These are phyloP conservation scores for Globisporangium iwayamae DNA, from an alignment of 352 stramenopile genomes.

Conservation along the genomic window DNA sequence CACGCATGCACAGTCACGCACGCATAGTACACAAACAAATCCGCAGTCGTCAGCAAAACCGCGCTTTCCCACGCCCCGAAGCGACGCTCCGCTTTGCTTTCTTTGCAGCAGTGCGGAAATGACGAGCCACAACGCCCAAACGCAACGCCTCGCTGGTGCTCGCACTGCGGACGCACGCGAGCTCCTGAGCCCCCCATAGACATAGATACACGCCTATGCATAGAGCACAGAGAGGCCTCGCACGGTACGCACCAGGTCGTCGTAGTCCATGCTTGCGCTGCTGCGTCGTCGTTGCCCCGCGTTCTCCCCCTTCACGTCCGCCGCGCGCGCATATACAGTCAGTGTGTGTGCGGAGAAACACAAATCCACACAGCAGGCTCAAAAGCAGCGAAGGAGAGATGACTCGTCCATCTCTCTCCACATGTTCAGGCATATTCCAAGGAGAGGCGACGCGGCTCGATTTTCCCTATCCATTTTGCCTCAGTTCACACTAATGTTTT, in stretches of 20 bases:
- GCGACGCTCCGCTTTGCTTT: background rate
- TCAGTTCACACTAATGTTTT: no score
- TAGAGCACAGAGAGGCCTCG: no score
- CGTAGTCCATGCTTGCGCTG: slow-evolving; percentile 15
- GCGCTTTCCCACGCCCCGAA: background rate
- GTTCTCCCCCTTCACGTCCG: slow-evolving; percentile 8
- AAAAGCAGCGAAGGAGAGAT: background rate
- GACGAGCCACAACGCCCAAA: background rate
- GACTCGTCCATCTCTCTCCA: no score
- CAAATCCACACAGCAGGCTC: background rate
- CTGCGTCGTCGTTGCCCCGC: slow-evolving; percentile 9
- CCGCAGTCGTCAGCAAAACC: background rate
- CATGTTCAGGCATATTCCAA: no score
- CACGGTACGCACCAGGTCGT: slow-evolving; percentile 9
- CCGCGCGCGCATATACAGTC: slow-evolving; percentile 13
- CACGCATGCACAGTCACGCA: background rate
- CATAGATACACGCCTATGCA: background rate
- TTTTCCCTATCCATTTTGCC: no score
- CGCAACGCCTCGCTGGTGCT: no score
- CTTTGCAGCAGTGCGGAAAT: background rate
- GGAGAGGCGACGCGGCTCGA: no score
- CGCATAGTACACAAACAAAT: background rate
- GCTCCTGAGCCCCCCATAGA: background rate
- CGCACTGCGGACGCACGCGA: background rate
- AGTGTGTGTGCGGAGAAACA: slow-evolving; percentile 1